These are phyloP conservation scores for Globisporangium abappressorium DNA, from an alignment of 352 stramenopile species.

Conservation along the genomic window DNA sequence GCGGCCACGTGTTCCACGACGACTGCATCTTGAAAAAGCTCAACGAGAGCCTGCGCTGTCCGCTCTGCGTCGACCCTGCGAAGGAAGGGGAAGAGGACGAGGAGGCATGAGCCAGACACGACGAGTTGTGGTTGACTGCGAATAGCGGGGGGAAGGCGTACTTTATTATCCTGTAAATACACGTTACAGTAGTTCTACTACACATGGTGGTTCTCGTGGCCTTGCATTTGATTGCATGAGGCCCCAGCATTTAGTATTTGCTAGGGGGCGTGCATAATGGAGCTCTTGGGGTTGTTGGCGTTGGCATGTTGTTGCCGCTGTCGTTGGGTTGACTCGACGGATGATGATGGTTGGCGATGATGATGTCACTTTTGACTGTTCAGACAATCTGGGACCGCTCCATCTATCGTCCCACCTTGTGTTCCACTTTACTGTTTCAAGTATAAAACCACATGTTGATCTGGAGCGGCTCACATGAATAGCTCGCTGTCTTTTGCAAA, in stretches of 20 bases:
- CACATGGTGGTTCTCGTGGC: background rate
- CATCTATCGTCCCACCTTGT: background rate
- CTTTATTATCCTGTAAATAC: conserved; percentile 10
- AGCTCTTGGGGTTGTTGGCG: background rate
- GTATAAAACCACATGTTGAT: background rate
- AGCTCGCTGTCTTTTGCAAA: too few relatives aligned
- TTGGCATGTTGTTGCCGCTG: background rate
- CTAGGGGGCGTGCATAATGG: background rate
- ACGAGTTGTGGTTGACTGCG: background rate
- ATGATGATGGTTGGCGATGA: conserved; percentile 5
- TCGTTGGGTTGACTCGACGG: background rate
- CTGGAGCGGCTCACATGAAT: background rate
- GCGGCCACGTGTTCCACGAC: conserved; percentile 83
- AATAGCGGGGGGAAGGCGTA: background rate
- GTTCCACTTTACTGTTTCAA: background rate
- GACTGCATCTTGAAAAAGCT: conserved; percentile 85
- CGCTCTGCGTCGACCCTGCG: conserved; percentile 36
- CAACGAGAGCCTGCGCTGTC: conserved; percentile 67
- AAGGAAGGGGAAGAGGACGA: background rate
- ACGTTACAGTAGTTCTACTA: background rate
- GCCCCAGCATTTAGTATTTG: background rate
- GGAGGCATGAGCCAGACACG: background rate
- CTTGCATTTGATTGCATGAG: background rate
- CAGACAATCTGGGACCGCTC: conserved; percentile 1
- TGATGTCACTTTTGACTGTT: background rate